These are phyloP conservation scores for Hansenula sp. DNA, from an alignment of 1,139 yeast species.

Conservation along the genomic window DNA sequence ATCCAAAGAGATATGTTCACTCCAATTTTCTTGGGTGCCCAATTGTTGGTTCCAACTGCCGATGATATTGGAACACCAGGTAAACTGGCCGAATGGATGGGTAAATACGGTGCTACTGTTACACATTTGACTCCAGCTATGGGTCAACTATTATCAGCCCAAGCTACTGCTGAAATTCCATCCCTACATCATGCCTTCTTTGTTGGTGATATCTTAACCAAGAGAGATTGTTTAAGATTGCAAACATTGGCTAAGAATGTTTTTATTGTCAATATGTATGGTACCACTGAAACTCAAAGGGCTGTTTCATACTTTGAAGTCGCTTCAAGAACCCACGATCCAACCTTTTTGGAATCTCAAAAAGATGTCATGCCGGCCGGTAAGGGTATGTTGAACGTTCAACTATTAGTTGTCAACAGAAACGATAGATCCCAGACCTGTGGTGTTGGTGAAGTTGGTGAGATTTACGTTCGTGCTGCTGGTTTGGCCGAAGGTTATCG, in stretches of 20 bases:
- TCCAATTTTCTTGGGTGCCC: constrained; percentile 94
- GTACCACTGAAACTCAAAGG: constrained; percentile 98
- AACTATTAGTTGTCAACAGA: constrained; percentile 88
- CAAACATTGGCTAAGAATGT: constrained; percentile 92
- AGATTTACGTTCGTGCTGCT: constrained; percentile 95
- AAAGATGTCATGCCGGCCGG: constrained; percentile 99
- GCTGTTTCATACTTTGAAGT: constrained; percentile 94
- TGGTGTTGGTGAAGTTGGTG: constrained; percentile 99
- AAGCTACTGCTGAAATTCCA: constrained; percentile 89
- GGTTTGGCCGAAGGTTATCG: constrained; percentile 97
- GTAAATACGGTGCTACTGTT: constrained; percentile 83
- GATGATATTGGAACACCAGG: constrained; percentile 99
- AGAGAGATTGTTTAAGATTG: constrained; percentile 90
- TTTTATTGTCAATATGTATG: constrained; percentile 94
- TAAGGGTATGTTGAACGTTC: constrained; percentile 94
- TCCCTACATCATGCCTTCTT: constrained; percentile 92
- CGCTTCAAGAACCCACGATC: constrained; percentile 64
- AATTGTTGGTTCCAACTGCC: constrained; percentile 85
- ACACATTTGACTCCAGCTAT: constrained; percentile 98
- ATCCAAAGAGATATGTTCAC: constrained; percentile 99
- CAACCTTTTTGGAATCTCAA: constrained; percentile 73
- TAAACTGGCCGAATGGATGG: constrained; percentile 96
- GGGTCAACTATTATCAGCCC: constrained; percentile 97
- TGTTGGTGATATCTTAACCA: constrained; percentile 95
- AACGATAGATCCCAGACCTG: constrained; percentile 84